These are phyloP conservation scores for Jatropha curcas DNA, from an alignment of 345 rosid species.

Conservation along the genomic window DNA sequence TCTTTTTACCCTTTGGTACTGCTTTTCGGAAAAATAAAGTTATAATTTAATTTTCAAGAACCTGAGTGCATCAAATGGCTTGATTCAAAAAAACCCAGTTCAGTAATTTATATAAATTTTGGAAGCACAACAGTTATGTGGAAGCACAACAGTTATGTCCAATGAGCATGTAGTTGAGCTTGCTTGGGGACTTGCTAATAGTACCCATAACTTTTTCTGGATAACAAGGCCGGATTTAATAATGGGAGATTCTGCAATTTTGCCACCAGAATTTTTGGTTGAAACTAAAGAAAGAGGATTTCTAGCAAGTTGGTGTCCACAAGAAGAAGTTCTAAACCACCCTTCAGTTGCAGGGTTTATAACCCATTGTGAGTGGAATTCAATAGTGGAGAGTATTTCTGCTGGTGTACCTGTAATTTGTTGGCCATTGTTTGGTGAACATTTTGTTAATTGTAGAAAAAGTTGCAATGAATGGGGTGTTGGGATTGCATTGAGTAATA, in stretches of 20 bases:
- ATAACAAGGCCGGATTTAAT: slow-evolving; percentile 18
- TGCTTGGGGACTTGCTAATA: slow-evolving; percentile 20
- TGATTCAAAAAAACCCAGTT: slow-evolving; percentile 9
- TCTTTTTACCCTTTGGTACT: too few relatives aligned
- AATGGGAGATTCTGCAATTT: slow-evolving; percentile 16
- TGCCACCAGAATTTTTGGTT: slow-evolving; percentile 9
- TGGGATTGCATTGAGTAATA: background rate
- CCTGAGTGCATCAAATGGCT: slow-evolving; percentile 15
- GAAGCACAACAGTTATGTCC: slow-evolving; percentile 3
- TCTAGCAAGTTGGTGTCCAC: slow-evolving; percentile 20
- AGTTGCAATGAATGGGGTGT: slow-evolving; percentile 17
- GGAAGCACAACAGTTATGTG: slow-evolving; percentile 10
- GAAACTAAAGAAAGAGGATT: slow-evolving; percentile 15
- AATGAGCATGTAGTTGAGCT: slow-evolving; percentile 8
- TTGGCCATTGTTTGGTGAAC: slow-evolving; percentile 17
- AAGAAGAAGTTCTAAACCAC: slow-evolving; percentile 11
- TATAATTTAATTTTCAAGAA: too few relatives aligned
- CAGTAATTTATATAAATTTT: slow-evolving; percentile 13
- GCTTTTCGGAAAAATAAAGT: too few relatives aligned
- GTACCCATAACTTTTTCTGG: slow-evolving; percentile 14
- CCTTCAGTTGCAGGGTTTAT: slow-evolving; percentile 1
- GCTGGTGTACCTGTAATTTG: background rate
- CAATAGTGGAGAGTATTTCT: slow-evolving; percentile 10
- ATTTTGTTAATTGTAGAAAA: slow-evolving; percentile 17
- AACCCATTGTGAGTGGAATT: slow-evolving; percentile 14